A percentile compares a stretch with the other conserved stretches of the same genome.
Evolutionary conservation across 441 rosid species (phyloP).

Genomic region (Codiaeum variegatum): DNA sequence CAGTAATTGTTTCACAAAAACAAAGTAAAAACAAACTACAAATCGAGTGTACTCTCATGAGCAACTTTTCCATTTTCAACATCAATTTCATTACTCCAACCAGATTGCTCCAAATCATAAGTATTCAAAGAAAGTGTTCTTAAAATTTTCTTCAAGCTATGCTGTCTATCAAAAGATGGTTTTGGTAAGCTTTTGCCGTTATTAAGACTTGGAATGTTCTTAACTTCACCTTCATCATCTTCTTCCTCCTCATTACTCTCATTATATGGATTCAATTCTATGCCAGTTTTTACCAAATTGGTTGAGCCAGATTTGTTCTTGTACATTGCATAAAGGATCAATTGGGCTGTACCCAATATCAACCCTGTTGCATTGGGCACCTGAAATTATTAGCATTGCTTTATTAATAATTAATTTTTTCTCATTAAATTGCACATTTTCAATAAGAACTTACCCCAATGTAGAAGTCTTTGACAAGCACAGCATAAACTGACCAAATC

Average conservation of each 20-base stretch:
- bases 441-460: constrained; percentile 36
- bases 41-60: neutral
- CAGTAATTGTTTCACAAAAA: too few relatives aligned
- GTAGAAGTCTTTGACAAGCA: constrained; percentile 43
- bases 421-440: too few relatives aligned
- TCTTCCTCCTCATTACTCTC: neutral
- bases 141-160: constrained; percentile 3
- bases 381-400: neutral
- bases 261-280: neutral
- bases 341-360: constrained; percentile 5
- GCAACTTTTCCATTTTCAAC: neutral
- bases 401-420: neutral
- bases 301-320: constrained; percentile 9
- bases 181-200: constrained; percentile 6
- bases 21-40: neutral
- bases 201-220: neutral
- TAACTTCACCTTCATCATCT: neutral
- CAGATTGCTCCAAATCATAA: constrained; percentile 7
- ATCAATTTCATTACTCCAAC: neutral
- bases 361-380: constrained; percentile 17
- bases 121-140: constrained; percentile 7
- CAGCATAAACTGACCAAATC: constrained; percentile 44
- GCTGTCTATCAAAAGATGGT: neutral
- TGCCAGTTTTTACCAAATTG: neutral
- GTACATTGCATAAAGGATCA: constrained; percentile 16